These are phyloP conservation scores for Acacia acuminata DNA, from an alignment of 306 rosid genomes.

Conservation along the genomic window DNA sequence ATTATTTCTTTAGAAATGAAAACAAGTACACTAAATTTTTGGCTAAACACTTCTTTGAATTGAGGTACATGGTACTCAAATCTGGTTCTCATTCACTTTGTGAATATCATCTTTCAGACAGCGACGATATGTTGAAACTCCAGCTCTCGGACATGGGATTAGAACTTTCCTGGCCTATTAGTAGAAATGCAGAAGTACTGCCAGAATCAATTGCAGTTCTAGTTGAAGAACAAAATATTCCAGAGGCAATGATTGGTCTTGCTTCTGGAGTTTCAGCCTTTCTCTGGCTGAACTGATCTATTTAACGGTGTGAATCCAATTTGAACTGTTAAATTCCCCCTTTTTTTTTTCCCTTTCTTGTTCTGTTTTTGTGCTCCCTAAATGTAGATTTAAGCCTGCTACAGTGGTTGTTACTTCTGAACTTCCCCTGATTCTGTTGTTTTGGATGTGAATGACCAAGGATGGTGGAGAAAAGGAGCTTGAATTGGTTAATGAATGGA, in stretches of 20 bases:
- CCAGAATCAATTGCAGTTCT: slow-evolving; percentile 58
- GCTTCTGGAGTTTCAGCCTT: slow-evolving; percentile 84
- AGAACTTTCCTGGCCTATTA: slow-evolving; percentile 82
- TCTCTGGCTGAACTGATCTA: slow-evolving; percentile 82
- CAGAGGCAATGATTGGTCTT: slow-evolving; percentile 66
- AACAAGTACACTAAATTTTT: background rate
- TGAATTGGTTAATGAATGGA: slow-evolving; percentile 84
- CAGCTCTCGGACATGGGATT: slow-evolving; percentile 61
- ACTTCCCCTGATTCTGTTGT: slow-evolving; percentile 74
- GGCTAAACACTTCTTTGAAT: background rate
- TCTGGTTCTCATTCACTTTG: slow-evolving; percentile 22
- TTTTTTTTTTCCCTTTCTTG: background rate
- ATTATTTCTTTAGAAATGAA: background rate
- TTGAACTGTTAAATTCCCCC: background rate
- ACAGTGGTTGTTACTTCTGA: slow-evolving; percentile 74
- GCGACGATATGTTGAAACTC: slow-evolving; percentile 63
- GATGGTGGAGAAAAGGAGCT: slow-evolving; percentile 75
- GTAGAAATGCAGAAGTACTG: slow-evolving; percentile 56
- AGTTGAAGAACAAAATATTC: slow-evolving; percentile 64
- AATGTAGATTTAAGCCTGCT: slow-evolving; percentile 80
- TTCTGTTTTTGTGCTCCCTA: background rate
- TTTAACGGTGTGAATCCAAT: slow-evolving; percentile 58
- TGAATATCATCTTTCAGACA: slow-evolving; percentile 42
- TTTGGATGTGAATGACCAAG: slow-evolving; percentile 56
- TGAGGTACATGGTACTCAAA: background rate